Conservation (phyloP, 495 filamentous ascomycete species). For the Neurospora sp. region DNA sequence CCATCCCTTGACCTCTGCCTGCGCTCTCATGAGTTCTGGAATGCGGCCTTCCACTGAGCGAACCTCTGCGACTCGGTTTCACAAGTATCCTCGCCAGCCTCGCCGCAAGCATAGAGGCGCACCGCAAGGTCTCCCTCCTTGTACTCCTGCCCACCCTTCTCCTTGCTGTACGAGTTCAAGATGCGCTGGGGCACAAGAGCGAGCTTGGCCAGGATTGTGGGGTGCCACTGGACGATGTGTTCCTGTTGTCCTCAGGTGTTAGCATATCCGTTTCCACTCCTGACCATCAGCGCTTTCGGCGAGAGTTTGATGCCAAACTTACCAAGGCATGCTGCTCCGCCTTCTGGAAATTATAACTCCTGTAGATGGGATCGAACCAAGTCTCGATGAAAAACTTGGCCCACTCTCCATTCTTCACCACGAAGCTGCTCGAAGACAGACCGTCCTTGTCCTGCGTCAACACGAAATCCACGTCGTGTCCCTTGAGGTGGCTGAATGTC, state of each 20-base stretch:
- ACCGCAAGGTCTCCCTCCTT: slow-evolving; percentile 83
- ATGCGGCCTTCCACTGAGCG: slow-evolving; percentile 36
- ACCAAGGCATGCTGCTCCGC: slow-evolving; percentile 89
- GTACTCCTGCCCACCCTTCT: slow-evolving; percentile 41
- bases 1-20: background rate
- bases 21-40: slow-evolving; percentile 16
- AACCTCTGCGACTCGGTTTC: slow-evolving; percentile 49
- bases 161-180: slow-evolving; percentile 61
- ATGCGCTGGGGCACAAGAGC: slow-evolving; percentile 74
- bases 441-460: slow-evolving; percentile 78
- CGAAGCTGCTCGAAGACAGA: slow-evolving; percentile 63
- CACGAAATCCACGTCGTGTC: slow-evolving; percentile 70
- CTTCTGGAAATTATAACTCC: slow-evolving; percentile 90
- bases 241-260: slow-evolving; percentile 41
- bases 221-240: slow-evolving; percentile 95
- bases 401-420: slow-evolving; percentile 81
- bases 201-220: slow-evolving; percentile 85
- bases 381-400: slow-evolving; percentile 85
- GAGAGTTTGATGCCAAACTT: slow-evolving; percentile 18
- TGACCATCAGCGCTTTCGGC: background rate
- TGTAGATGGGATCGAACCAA: slow-evolving; percentile 92
- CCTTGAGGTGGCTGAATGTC: slow-evolving; percentile 74
- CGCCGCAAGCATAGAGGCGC: slow-evolving; percentile 60
- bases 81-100: slow-evolving; percentile 49
- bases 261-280: slow-evolving; percentile 3